Conservation (phyloP, 1,139 yeast genomes). For the Pichia sp. region DNA sequence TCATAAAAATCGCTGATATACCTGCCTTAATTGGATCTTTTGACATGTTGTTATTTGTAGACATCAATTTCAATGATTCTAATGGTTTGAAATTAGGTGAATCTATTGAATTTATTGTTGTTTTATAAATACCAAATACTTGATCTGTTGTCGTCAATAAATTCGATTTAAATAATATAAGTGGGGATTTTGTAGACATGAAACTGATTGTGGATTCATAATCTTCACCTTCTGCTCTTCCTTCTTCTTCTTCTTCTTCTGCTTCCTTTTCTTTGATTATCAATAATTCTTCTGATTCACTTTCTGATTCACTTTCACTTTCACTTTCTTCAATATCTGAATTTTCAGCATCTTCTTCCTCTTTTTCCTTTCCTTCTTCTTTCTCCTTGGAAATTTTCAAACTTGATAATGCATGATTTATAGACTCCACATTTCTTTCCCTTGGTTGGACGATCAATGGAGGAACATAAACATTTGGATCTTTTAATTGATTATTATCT, state of each 20-base stretch:
- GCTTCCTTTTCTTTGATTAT: constrained; percentile 23
- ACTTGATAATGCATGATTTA: constrained; percentile 1
- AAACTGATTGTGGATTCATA: constrained; percentile 40
- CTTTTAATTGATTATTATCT: constrained; percentile 13
- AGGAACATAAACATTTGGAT: neutral
- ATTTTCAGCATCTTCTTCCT: constrained; percentile 36
- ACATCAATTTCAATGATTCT: constrained; percentile 19
- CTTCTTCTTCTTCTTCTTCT: constrained; percentile 28
- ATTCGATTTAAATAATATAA: constrained; percentile 45
- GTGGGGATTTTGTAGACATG: constrained; percentile 60
- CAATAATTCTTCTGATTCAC: constrained; percentile 19
- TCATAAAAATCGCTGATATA: constrained; percentile 77
- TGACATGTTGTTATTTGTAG: constrained; percentile 1
- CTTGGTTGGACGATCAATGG: constrained; percentile 9
- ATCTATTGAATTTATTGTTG: constrained; percentile 41
- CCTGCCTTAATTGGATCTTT: constrained; percentile 18
- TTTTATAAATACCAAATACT: constrained; percentile 60
- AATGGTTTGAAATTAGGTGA: constrained; percentile 35
- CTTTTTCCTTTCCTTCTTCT: constrained; percentile 34
- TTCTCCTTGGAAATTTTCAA: constrained; percentile 2
- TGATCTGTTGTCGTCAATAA: neutral
- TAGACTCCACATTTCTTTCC: constrained; percentile 1
- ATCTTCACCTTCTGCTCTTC: constrained; percentile 32
- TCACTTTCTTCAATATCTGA: constrained; percentile 54
- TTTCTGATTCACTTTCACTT: constrained; percentile 28